A percentile compares a stretch with the other conserved stretches of the same genome.
Conservation (phyloP, 2,329 filamentous ascomycete species). For the Aspergillus neotritici region DNA sequence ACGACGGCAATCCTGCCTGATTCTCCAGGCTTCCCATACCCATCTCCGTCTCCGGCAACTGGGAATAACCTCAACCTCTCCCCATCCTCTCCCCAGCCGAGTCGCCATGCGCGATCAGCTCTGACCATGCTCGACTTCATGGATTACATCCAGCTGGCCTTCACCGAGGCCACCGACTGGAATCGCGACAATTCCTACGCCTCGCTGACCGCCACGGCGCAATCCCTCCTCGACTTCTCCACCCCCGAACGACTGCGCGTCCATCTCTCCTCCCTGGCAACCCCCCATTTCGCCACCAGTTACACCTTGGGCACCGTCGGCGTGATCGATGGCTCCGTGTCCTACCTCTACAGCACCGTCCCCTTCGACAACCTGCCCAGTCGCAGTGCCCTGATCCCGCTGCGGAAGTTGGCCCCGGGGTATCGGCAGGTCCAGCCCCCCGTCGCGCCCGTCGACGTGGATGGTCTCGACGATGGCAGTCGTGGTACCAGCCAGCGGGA, state of each 20-base stretch:
- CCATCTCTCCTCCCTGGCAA: conserved; percentile 83
- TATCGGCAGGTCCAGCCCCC: conserved; percentile 66
- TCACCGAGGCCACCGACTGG: conserved; percentile 82
- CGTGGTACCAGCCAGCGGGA: too few relatives aligned
- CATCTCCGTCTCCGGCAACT: too few relatives aligned
- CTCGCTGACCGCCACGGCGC: conserved; percentile 73
- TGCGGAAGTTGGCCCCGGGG: conserved; percentile 72
- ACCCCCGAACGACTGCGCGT: conserved; percentile 80
- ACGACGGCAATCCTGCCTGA: too few relatives aligned
- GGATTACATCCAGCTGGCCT: conserved; percentile 91
- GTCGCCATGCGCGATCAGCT: conserved; percentile 30
- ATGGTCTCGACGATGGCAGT: conserved; percentile 10
- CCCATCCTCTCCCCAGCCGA: conserved; percentile 17
- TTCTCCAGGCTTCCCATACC: too few relatives aligned
- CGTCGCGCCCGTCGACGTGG: conserved; percentile 27
- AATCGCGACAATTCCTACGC: conserved; percentile 89
- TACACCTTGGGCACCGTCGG: conserved; percentile 87
- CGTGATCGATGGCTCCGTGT: conserved; percentile 91
- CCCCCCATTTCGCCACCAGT: conserved; percentile 87
- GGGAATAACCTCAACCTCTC: too few relatives aligned
- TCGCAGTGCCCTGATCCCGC: conserved; percentile 67
- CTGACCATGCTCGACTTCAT: conserved; percentile 85
- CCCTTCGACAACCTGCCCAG: conserved; percentile 61
- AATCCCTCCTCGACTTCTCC: conserved; percentile 81
- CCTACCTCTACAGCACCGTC: conserved; percentile 89